phyloP scores from a whole-genome alignment of 164 flowering plant genomes.

The Dillenia suffruticosa region DNA sequence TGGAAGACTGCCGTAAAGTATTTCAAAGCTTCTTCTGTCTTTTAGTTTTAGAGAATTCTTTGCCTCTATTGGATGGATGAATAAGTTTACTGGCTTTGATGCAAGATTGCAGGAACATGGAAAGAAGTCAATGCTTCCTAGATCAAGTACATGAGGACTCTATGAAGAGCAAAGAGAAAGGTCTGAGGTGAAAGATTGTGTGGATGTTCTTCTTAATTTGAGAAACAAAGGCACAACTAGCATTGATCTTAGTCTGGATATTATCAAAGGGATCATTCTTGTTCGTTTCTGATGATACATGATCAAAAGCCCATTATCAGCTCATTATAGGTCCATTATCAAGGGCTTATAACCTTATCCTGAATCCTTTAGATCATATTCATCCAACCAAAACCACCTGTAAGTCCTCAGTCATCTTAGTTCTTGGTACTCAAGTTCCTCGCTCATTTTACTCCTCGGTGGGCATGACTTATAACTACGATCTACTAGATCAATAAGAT shows the following conservation, averaged over 20 bases:
- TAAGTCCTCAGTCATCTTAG: no score
- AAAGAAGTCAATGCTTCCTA: conserved; percentile 10
- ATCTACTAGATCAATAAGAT: no score
- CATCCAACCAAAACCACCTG: no score
- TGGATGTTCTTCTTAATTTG: conserved; percentile 15
- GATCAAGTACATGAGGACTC: conserved; percentile 6
- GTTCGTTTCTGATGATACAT: background rate
- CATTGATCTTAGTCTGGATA: background rate
- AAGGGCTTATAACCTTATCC: no score
- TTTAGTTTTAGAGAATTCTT: conserved; percentile 12
- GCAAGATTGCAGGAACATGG: conserved; percentile 5
- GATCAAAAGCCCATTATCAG: no score
- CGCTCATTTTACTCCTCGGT: no score
- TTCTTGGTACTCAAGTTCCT: no score
- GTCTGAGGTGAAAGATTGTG: conserved; percentile 6
- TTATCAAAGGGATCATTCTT: conserved; percentile 2
- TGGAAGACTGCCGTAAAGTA: conserved; percentile 5
- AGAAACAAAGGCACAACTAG: background rate
- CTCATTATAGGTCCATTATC: no score
- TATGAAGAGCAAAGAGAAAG: background rate
- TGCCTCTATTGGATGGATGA: conserved; percentile 20
- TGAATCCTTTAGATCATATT: no score
- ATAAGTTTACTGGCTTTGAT: conserved; percentile 14
- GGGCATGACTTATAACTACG: no score
- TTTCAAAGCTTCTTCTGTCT: conserved; percentile 7